Conservation (phyloP, 2,329 filamentous ascomycete genomes). For the Cladobotryum mycophilum region DNA sequence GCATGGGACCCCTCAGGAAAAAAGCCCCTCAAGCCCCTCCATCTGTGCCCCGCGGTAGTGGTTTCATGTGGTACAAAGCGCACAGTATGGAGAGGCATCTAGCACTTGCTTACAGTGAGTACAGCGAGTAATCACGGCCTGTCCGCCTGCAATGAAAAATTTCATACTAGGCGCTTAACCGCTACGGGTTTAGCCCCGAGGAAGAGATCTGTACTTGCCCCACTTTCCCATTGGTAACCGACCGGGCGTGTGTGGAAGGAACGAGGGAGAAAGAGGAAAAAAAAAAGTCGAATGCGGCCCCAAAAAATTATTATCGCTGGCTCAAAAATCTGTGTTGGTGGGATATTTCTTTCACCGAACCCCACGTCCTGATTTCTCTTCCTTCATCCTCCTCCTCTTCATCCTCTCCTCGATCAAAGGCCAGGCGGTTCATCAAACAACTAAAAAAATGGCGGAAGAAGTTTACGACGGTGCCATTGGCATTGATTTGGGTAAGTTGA, state of each 20-base stretch:
- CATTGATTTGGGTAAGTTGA: conserved; percentile 90
- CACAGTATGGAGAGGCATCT: too few species aligned
- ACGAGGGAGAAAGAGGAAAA: conserved; percentile 9
- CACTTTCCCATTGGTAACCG: conserved; percentile 10
- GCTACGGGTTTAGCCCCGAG: background rate
- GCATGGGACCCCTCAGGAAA: background rate
- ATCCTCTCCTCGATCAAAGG: conserved; percentile 23
- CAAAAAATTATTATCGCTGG: conserved; percentile 20
- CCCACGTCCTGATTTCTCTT: conserved; percentile 26
- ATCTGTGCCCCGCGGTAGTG: background rate
- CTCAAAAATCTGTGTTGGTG: conserved; percentile 15
- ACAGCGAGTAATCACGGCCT: too few species aligned
- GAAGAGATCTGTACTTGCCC: conserved; percentile 9
- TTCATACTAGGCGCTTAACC: conserved; percentile 10
- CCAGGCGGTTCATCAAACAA: conserved; percentile 11
- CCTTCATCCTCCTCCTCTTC: conserved; percentile 19
- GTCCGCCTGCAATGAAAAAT: conserved; percentile 4
- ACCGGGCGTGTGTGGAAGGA: background rate
- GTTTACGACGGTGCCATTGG: conserved; percentile 99
- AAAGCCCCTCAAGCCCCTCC: background rate
- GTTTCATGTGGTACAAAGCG: too few species aligned
- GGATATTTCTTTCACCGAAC: conserved; percentile 33
- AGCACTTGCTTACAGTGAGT: too few species aligned
- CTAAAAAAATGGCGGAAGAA: conserved; percentile 82
- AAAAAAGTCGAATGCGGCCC: conserved; percentile 25